Evolutionary conservation across 2,329 filamentous ascomycete species (phyloP), one percentile per base, ranked within the genome.

Genomic region (Apiospora marii): DNA sequence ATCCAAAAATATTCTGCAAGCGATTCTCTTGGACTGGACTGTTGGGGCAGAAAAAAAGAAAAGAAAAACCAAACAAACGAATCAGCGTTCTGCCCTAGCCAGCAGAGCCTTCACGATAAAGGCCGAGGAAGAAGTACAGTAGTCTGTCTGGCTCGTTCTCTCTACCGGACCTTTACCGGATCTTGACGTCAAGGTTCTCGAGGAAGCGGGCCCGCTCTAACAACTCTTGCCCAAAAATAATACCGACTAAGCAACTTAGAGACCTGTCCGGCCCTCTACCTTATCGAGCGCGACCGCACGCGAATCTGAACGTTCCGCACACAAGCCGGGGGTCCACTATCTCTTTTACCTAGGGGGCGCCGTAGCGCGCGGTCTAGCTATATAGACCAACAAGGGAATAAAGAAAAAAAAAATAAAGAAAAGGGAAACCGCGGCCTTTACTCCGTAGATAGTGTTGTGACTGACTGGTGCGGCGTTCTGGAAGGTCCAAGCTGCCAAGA

Each of bases 151-250:
- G 7, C 30, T 37, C 8, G 34, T 1, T 34, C n/a, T 48, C 19
- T 48, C 44, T 48, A 19, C 44, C 46, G 19, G 46, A 49, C 37
- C 49, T 27, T 51, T 51, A 24, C 49, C 49, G 49, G 22, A 30
- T 58, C 34, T 61, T 61, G 53, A 61, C 53, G 53, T 61, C 53
- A 61, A 61, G 53, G 53, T 61, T 37, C 53, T 37, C 53, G 49
- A 30, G 24, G 0, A 16, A 30, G 53, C 22, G 53, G 53, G 16
- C 53, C 22, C 53, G 1, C 30, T 7, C 13, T 34, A 3, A 16
- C 22, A 6, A 6, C 22, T 8, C 8, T 22, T 3, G 19, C 8
- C 19, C n/a, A n/a, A 49, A 22, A 49, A 61, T 16, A 34, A 37
- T 37, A 58, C 16, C 27, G 16, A 27, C 51, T 27, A 34, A 13